phyloP scores from a whole-genome alignment of 768 basidiomycete species.

The Pilatotrama ljubarskyi region DNA sequence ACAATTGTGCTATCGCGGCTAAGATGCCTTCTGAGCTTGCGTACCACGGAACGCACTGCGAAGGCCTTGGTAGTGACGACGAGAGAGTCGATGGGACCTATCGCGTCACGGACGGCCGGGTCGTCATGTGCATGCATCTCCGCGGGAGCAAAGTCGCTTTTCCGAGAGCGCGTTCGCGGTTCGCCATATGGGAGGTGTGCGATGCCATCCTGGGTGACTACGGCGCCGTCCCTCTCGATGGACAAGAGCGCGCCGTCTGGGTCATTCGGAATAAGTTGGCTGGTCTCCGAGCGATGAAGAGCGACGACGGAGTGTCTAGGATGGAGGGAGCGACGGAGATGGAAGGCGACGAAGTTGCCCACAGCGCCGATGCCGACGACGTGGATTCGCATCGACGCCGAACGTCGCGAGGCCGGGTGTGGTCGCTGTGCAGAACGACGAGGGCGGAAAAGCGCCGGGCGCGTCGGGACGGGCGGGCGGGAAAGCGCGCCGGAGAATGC shows the following conservation, averaged over 20 bases:
- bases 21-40: conserved; percentile 61
- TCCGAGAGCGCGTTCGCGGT: not conserved
- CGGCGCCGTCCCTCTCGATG: conserved; percentile 52
- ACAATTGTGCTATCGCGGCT: conserved; percentile 75
- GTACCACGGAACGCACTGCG: conserved; percentile 58
- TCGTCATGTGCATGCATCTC: not conserved
- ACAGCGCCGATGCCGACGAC: conserved; percentile 81
- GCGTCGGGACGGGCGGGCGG: not conserved
- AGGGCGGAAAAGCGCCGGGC: not conserved
- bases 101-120: not conserved
- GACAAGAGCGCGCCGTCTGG: conserved; percentile 39
- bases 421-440: conserved; percentile 11
- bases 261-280: conserved; percentile 37
- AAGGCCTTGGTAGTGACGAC: conserved; percentile 83
- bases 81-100: conserved; percentile 63
- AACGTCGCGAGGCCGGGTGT: not conserved
- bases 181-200: conserved; percentile 31
- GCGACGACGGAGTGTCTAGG: conserved; percentile 58
- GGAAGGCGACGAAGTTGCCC: conserved; percentile 78
- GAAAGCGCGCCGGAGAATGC: conserved; percentile 9
- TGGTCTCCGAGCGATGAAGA: conserved; percentile 57
- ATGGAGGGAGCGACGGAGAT: conserved; percentile 66
- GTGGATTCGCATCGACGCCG: conserved; percentile 63
- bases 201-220: conserved; percentile 46
- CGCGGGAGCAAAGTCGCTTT: conserved; percentile 16